Conservation (phyloP, 2,329 filamentous ascomycete species). For the Geosmithia flava region DNA sequence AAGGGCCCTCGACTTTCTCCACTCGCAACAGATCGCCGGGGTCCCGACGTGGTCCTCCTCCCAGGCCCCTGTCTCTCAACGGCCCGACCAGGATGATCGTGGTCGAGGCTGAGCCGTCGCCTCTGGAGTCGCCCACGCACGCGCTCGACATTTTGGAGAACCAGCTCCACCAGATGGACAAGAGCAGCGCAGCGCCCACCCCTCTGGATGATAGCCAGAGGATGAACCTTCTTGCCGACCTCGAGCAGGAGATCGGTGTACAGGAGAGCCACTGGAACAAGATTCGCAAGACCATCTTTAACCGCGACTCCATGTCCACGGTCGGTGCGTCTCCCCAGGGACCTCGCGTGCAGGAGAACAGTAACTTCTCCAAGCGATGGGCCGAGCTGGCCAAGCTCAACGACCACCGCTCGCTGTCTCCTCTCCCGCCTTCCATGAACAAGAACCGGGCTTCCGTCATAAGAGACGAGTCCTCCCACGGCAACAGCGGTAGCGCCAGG, state of each 20-base stretch:
- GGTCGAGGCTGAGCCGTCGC: constrained; percentile 35
- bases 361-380: not conserved
- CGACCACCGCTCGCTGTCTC: not conserved
- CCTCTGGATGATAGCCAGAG: constrained; percentile 25
- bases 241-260: constrained; percentile 49
- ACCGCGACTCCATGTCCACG: constrained; percentile 37
- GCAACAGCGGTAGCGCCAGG: not conserved
- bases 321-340: constrained; percentile 15
- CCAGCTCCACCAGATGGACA: constrained; percentile 37
- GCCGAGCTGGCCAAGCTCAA: not conserved
- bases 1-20: constrained; percentile 47
- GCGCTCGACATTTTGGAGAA: constrained; percentile 37
- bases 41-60: constrained; percentile 41
- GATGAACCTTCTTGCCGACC: constrained; percentile 39
- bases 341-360: not conserved
- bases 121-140: constrained; percentile 37
- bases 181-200: constrained; percentile 19
- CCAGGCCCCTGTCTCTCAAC: constrained; percentile 40
- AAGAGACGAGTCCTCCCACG: not conserved
- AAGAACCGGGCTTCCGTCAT: not conserved
- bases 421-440: not conserved
- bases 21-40: constrained; percentile 30
- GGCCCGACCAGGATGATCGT: constrained; percentile 27
- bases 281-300: constrained; percentile 35
- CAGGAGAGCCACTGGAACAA: constrained; percentile 49